Conservation (phyloP, 1,284 basidiomycete species). For the Agroathelia rolfsii region DNA sequence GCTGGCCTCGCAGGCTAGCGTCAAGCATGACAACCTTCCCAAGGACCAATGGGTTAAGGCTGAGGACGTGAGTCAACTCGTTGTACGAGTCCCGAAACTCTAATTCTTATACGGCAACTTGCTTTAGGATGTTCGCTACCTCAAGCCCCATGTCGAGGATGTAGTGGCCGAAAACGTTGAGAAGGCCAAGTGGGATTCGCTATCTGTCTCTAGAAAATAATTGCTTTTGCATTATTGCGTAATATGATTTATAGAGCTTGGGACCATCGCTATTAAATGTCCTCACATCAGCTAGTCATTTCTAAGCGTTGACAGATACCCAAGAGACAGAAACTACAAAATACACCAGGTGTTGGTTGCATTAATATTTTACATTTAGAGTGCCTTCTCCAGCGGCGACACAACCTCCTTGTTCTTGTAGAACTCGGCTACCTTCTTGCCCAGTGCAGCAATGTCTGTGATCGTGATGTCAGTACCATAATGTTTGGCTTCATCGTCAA, state of each 20-base stretch:
- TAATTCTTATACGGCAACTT: too few species aligned
- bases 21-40: slow-evolving; percentile 76
- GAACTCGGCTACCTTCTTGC: slow-evolving; percentile 81
- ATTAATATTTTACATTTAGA: slow-evolving; percentile 21
- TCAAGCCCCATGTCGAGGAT: slow-evolving; percentile 72
- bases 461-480: slow-evolving; percentile 10
- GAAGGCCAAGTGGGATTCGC: slow-evolving; percentile 77
- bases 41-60: slow-evolving; percentile 79
- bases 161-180: slow-evolving; percentile 76
- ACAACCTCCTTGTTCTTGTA: slow-evolving; percentile 76
- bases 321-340: neutral
- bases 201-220: slow-evolving; percentile 55
- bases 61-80: slow-evolving; percentile 66
- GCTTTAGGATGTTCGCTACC: slow-evolving; percentile 82
- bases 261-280: too few species aligned
- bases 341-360: neutral
- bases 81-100: too few species aligned
- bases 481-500: slow-evolving; percentile 3
- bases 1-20: slow-evolving; percentile 71
- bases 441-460: slow-evolving; percentile 66
- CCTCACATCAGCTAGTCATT: neutral
- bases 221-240: slow-evolving; percentile 4
- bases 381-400: slow-evolving; percentile 74
- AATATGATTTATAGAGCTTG: too few species aligned
- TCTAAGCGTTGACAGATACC: neutral